Percentiles rank a stretch among this genome's conserved stretches.
These are phyloP conservation scores for Xylaria sp. DNA, from an alignment of 2,329 filamentous ascomycete species.

Conservation along the genomic window DNA sequence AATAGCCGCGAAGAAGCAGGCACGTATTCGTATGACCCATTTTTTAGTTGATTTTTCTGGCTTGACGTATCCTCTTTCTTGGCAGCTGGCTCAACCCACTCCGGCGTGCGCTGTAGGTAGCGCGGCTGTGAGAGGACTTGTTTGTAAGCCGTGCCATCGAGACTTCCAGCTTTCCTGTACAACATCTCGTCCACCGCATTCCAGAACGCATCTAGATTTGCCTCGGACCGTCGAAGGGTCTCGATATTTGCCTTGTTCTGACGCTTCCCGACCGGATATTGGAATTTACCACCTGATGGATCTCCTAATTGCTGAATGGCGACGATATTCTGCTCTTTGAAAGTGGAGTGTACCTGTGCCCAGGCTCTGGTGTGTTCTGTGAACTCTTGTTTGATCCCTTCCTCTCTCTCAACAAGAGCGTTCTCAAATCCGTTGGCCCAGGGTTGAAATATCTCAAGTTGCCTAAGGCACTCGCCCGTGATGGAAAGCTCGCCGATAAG, in stretches of 20 bases:
- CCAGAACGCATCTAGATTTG: slow-evolving; percentile 42
- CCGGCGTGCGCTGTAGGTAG: slow-evolving; percentile 57
- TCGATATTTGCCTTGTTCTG: slow-evolving; percentile 40
- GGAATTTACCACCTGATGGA: slow-evolving; percentile 54
- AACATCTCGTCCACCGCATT: slow-evolving; percentile 35
- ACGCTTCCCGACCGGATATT: slow-evolving; percentile 49
- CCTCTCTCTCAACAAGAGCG: slow-evolving; percentile 39
- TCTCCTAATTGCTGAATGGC: slow-evolving; percentile 43
- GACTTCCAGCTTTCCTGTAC: slow-evolving; percentile 32
- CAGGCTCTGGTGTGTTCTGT: slow-evolving; percentile 26
- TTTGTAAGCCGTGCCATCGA: slow-evolving; percentile 44
- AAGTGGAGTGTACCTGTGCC: slow-evolving; percentile 30
- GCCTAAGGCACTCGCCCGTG: slow-evolving; percentile 54
- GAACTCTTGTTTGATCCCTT: slow-evolving; percentile 46
- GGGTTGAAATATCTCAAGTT: slow-evolving; percentile 59
- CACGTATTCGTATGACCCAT: not conserved
- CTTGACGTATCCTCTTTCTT: slow-evolving; percentile 43
- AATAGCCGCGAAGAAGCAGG: slow-evolving; percentile 20
- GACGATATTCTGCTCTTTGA: slow-evolving; percentile 35
- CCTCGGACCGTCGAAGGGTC: slow-evolving; percentile 38
- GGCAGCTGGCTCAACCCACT: slow-evolving; percentile 55
- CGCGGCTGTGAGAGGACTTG: slow-evolving; percentile 49
- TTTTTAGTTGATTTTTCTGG: not conserved
- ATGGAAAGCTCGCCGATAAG: slow-evolving; percentile 59
- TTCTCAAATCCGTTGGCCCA: slow-evolving; percentile 57